phyloP scores from a whole-genome alignment of 345 rosid genomes.

The Schrenkiella parvula region DNA sequence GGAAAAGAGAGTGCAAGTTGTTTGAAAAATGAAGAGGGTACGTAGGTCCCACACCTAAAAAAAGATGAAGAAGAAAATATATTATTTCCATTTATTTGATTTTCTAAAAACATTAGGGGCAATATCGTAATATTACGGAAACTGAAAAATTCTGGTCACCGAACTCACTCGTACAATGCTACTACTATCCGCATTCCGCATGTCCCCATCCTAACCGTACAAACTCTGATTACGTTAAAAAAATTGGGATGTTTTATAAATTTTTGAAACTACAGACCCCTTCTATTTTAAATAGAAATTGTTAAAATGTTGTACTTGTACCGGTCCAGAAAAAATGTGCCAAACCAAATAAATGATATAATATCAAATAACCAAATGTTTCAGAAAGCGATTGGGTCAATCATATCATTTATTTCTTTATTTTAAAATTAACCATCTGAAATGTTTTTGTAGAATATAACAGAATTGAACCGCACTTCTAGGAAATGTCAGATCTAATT shows the following conservation, averaged over 20 bases:
- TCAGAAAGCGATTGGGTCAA: background rate
- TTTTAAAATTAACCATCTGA: background rate
- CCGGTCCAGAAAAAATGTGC: no score
- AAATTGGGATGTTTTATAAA: background rate
- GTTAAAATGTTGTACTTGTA: no score
- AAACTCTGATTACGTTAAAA: background rate
- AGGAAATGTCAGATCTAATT: background rate
- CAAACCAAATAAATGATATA: no score
- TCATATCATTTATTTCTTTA: no score
- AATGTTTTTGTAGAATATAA: background rate
- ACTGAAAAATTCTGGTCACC: background rate
- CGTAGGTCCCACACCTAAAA: slow-evolving; percentile 13
- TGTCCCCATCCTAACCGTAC: no score
- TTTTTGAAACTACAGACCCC: background rate
- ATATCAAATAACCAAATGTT: background rate
- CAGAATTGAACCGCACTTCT: background rate
- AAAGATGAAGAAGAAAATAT: background rate
- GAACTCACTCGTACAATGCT: slow-evolving; percentile 7
- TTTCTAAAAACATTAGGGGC: background rate
- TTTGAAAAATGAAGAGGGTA: background rate
- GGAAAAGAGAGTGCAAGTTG: slow-evolving; percentile 10
- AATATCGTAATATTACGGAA: background rate
- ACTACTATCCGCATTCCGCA: no score
- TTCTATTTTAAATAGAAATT: background rate
- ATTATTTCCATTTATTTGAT: background rate